These are phyloP conservation scores for Fusarium sp. DNA, from an alignment of 2,329 filamentous ascomycete species.

Conservation along the genomic window DNA sequence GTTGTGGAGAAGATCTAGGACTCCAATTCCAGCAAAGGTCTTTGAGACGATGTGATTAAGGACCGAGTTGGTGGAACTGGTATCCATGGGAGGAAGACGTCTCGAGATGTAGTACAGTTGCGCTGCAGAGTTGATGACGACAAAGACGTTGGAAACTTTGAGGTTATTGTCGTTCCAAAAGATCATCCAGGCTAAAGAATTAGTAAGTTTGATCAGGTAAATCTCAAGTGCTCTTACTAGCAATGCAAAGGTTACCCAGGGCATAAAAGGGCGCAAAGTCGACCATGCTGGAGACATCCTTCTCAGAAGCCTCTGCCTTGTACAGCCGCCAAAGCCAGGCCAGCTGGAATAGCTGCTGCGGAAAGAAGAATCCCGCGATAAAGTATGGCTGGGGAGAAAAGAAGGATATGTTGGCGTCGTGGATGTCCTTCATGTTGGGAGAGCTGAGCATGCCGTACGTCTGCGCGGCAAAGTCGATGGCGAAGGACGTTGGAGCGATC, in stretches of 20 bases:
- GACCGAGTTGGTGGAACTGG: background rate
- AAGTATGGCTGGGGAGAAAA: slow-evolving; percentile 12
- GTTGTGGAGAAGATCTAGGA: slow-evolving; percentile 12
- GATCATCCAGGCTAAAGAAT: background rate
- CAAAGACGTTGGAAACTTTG: slow-evolving; percentile 5
- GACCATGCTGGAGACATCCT: background rate
- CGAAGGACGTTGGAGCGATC: slow-evolving; percentile 7
- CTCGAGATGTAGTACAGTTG: background rate
- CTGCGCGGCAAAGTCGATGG: slow-evolving; percentile 5
- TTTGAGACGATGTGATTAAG: slow-evolving; percentile 12
- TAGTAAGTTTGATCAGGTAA: background rate
- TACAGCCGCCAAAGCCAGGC: slow-evolving; percentile 5
- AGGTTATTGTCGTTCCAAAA: slow-evolving; percentile 2
- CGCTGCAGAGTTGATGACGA: background rate
- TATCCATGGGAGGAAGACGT: slow-evolving; percentile 8
- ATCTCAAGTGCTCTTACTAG: background rate
- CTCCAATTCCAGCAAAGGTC: slow-evolving; percentile 13
- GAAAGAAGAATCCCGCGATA: slow-evolving; percentile 8
- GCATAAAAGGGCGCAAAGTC: slow-evolving; percentile 4
- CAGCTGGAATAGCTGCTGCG: background rate
- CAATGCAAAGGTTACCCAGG: background rate
- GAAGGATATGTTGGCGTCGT: slow-evolving; percentile 13
- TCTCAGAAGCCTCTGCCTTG: background rate
- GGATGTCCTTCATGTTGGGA: slow-evolving; percentile 11
- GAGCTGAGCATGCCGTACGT: slow-evolving; percentile 10